Evolutionary conservation across 352 stramenopile genomes (phyloP).

Genomic region (Phytopythium litorale): DNA sequence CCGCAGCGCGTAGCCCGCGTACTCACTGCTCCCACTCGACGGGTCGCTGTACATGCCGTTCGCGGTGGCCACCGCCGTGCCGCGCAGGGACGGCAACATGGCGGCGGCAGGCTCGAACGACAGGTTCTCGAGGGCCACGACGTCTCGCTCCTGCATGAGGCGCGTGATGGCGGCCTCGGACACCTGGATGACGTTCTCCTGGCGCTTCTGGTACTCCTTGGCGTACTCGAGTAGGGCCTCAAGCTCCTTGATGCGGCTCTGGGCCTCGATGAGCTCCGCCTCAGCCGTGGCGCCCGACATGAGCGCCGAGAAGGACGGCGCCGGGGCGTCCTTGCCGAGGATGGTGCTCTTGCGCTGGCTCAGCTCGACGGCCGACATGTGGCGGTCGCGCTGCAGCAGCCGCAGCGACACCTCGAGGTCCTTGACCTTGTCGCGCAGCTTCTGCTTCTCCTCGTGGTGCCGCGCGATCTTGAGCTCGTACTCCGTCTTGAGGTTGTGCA

Average conservation of each 20-base stretch:
- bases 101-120: slow-evolving; percentile 9
- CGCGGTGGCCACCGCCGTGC: background rate
- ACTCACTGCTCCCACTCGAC: background rate
- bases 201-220: slow-evolving; percentile 50
- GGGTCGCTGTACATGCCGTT: background rate
- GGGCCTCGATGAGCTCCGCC: slow-evolving; percentile 54
- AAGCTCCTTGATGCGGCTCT: slow-evolving; percentile 51
- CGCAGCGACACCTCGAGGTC: slow-evolving; percentile 64
- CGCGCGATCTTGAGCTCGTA: slow-evolving; percentile 67
- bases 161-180: slow-evolving; percentile 50
- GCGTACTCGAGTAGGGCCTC: slow-evolving; percentile 49
- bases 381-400: slow-evolving; percentile 56
- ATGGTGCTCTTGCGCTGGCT: slow-evolving; percentile 63
- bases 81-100: background rate
- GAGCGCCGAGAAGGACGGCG: slow-evolving; percentile 14
- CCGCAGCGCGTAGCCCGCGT: slow-evolving; percentile 5
- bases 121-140: slow-evolving; percentile 32
- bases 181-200: slow-evolving; percentile 53
- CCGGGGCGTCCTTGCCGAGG: slow-evolving; percentile 11
- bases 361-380: slow-evolving; percentile 51
- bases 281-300: slow-evolving; percentile 34
- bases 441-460: slow-evolving; percentile 70
- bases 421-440: slow-evolving; percentile 67
- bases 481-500: slow-evolving; percentile 50
- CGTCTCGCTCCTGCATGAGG: slow-evolving; percentile 44